Evolutionary conservation across 305 asterid genomes (phyloP), one percentile per base, ranked within the genome.

Genomic region (Lippia alba): DNA sequence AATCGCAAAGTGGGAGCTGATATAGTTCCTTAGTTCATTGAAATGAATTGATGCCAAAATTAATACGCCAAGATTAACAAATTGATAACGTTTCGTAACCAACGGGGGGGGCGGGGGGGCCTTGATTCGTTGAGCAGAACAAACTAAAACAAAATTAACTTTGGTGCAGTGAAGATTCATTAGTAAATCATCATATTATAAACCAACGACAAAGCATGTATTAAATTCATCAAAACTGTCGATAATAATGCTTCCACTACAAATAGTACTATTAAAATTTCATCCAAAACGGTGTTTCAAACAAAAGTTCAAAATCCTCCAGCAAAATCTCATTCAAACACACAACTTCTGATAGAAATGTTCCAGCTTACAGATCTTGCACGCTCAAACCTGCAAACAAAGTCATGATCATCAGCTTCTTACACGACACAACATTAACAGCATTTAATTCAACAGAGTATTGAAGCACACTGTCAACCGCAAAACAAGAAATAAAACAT

Each of bases 371-470:
- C 45, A 80, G 78, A 56, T 80, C 84, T 59, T 77, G 82, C 39
- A 80, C 84, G 8, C 78, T 80, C 20, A 80, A 71, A 62, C 84
- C 84, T 80, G 82, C 33, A 70, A 63, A 40, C 4, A 40, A 19
- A 20, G 36, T 4, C 48, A 62, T 24, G 30, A 24, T 24, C 30
- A 24, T 24, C 1, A 24, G 30, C 30, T 24, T 24, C 30, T 24
- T 24, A 24, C 30, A 24, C 3, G 2, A 24, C 30, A 24, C 30
- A 24, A 24, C 30, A 24, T 24, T 24, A 66, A 1, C 30, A 24
- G 3, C 30, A 24, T 24, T 24, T 24, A 24, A 24, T 24, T 24
- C 30, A 3, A 24, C 30, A 1, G 30, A 24, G 30, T 24, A 24
- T 24, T 24, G 30, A 24, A 24, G 30, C 30, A 24, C 30, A 24